Conservation (phyloP, 2,329 filamentous ascomycete species). For the Zopfia rhizophila region DNA sequence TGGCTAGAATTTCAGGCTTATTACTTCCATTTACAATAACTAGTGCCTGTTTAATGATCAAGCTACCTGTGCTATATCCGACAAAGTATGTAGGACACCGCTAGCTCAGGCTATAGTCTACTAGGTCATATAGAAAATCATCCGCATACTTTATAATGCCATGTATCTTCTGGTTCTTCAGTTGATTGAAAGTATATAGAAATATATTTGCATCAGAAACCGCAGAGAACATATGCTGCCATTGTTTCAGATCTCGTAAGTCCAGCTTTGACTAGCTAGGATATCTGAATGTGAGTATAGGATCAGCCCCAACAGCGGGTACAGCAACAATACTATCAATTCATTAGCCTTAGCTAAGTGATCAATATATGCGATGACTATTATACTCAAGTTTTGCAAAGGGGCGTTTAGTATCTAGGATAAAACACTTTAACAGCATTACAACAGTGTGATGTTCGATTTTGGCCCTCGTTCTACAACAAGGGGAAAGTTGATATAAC, state of each 20-base stretch:
- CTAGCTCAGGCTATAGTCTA: neutral
- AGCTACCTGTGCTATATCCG: slow-evolving; percentile 2
- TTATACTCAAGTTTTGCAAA: too few relatives aligned
- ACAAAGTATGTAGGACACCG: neutral
- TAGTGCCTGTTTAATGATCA: slow-evolving; percentile 1
- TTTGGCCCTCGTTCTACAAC: too few relatives aligned
- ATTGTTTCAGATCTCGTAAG: neutral
- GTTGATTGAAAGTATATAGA: slow-evolving; percentile 1
- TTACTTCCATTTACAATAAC: slow-evolving; percentile 4
- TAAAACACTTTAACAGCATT: too few relatives aligned
- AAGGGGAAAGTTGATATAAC: too few relatives aligned
- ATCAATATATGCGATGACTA: too few relatives aligned
- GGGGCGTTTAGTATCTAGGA: too few relatives aligned
- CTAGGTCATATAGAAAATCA: neutral
- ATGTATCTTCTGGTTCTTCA: neutral
- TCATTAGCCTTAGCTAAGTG: neutral
- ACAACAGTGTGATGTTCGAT: too few relatives aligned
- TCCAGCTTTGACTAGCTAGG: neutral
- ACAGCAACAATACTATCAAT: slow-evolving; percentile 6
- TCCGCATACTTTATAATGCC: slow-evolving; percentile 3
- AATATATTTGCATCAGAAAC: neutral
- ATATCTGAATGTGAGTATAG: slow-evolving; percentile 1
- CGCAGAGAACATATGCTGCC: slow-evolving; percentile 6
- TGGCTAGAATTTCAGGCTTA: neutral
- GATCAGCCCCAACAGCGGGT: slow-evolving; percentile 3